Evolutionary conservation across 176 grass and related monocot species (phyloP), one percentile per base, ranked within the genome.

Genomic region (Neostapfia colusana): DNA sequence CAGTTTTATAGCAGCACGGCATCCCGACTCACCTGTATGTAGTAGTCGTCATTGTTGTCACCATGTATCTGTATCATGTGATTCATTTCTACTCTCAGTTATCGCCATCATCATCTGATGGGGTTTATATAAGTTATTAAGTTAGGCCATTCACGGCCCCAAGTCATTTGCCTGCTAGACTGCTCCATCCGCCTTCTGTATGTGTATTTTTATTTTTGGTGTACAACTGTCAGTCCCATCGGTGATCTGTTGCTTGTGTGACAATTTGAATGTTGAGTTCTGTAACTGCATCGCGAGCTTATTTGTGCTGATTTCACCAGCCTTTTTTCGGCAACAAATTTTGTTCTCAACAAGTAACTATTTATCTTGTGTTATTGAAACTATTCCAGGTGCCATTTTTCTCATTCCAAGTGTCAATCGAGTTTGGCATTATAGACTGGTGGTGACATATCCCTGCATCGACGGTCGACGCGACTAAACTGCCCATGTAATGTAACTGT

Each of bases 51-150:
- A 31, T 31, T 3, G 31, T 31, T 31, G 31, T 31, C 51, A 15
- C 57, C 67, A 66, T 74, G 84, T 86, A 39, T 31, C 31, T 78
- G 15, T 68, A 69, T 72, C 6, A 66, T 60, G 68, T 43, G 36
- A 45, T 68, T 66, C 49, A 0, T 51, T 39, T 56, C 50, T 51
- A 34, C 9, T 76, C 43, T 15, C 37, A 16, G 64, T 81, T 69
- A 6, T 76, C 17, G 25, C 21, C 34, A 46, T 72, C 35, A 38
- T 71, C 42, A 35, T 48, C 65, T 73, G 62, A 12, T 53, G 41
- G 74, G 6, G 20, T 78, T 57, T 61, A 26, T 16, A 82, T 70
- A 36, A 83, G 51, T 83, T 79, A 83, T 79, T 24, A 54, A 69
- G 53, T 79, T 79, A 38, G 62, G 42, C 12, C 36, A 56, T 58